Evolutionary conservation across 139 green algal genomes (phyloP).

Genomic region (Nannochloris sp.): DNA sequence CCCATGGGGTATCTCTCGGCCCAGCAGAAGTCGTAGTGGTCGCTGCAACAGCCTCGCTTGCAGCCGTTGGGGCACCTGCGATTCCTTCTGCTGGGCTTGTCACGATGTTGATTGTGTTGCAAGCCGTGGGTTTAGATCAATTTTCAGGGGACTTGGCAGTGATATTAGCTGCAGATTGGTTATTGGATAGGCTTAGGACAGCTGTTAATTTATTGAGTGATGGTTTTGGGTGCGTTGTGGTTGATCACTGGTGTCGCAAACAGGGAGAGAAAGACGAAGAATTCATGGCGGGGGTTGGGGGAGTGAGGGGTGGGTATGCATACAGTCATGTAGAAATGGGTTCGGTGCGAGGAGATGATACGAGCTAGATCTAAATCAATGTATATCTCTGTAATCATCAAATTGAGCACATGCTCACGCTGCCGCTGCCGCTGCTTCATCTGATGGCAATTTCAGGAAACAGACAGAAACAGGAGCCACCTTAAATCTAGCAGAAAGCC

Average conservation of each 20-base stretch:
- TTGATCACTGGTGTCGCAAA: slow-evolving; percentile 8
- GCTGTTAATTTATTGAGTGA: slow-evolving; percentile 47
- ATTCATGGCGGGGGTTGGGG: too few species aligned
- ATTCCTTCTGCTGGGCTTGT: slow-evolving; percentile 51
- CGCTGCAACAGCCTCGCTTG: slow-evolving; percentile 40
- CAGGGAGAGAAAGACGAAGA: too few species aligned
- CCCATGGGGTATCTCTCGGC: slow-evolving; percentile 34
- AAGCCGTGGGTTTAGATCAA: slow-evolving; percentile 18
- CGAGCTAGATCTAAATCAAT: too few species aligned
- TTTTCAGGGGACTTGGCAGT: slow-evolving; percentile 39
- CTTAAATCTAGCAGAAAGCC: too few species aligned
- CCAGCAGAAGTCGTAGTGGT: slow-evolving; percentile 30
- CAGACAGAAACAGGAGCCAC: too few species aligned
- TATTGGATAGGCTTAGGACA: slow-evolving; percentile 43
- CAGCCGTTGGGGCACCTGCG: slow-evolving; percentile 49
- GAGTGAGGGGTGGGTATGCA: too few species aligned
- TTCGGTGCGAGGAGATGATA: too few species aligned
- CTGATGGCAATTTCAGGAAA: too few species aligned
- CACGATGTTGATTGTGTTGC: slow-evolving; percentile 59
- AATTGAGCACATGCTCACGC: too few species aligned
- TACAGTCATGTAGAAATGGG: too few species aligned
- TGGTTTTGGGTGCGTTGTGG: slow-evolving; percentile 24
- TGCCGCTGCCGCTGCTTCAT: too few species aligned
- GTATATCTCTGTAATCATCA: too few species aligned
- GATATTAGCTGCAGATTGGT: slow-evolving; percentile 51